Evolutionary conservation across 768 basidiomycete species (phyloP).

Genomic region (Russula foetens): DNA sequence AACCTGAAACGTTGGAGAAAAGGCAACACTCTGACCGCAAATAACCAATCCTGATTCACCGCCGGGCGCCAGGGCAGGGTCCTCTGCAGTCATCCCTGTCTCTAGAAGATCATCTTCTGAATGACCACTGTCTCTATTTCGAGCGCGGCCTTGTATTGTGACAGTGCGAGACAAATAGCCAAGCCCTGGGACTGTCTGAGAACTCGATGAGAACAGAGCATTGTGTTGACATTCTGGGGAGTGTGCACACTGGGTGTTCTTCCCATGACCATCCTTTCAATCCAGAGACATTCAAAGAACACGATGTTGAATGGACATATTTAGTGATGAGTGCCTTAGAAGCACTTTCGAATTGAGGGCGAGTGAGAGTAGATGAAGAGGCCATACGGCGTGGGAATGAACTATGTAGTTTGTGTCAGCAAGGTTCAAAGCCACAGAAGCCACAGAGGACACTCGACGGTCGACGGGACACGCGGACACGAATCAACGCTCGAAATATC

Average conservation of each 20-base stretch:
- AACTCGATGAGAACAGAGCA: slow-evolving; percentile 6
- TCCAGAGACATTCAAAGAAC: background rate
- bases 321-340: slow-evolving; percentile 44
- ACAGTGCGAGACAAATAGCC: slow-evolving; percentile 28
- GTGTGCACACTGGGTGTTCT: slow-evolving; percentile 45
- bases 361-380: slow-evolving; percentile 42
- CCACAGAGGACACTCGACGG: slow-evolving; percentile 19
- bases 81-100: slow-evolving; percentile 16
- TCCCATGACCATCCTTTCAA: slow-evolving; percentile 50
- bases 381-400: slow-evolving; percentile 20
- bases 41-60: slow-evolving; percentile 29
- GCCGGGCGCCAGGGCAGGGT: slow-evolving; percentile 34
- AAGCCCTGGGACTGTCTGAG: slow-evolving; percentile 24
- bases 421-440: slow-evolving; percentile 57
- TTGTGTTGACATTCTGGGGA: background rate
- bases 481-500: slow-evolving; percentile 21
- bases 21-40: slow-evolving; percentile 61
- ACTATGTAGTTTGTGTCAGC: slow-evolving; percentile 41
- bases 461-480: slow-evolving; percentile 10
- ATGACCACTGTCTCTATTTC: background rate
- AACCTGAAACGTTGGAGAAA: slow-evolving; percentile 71
- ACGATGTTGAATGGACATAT: slow-evolving; percentile 12
- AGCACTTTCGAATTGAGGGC: slow-evolving; percentile 49
- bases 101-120: slow-evolving; percentile 6
- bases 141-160: slow-evolving; percentile 7